These are phyloP conservation scores for Sclerotiophoma versabilis DNA, from an alignment of 2,329 filamentous ascomycete genomes.

Conservation along the genomic window DNA sequence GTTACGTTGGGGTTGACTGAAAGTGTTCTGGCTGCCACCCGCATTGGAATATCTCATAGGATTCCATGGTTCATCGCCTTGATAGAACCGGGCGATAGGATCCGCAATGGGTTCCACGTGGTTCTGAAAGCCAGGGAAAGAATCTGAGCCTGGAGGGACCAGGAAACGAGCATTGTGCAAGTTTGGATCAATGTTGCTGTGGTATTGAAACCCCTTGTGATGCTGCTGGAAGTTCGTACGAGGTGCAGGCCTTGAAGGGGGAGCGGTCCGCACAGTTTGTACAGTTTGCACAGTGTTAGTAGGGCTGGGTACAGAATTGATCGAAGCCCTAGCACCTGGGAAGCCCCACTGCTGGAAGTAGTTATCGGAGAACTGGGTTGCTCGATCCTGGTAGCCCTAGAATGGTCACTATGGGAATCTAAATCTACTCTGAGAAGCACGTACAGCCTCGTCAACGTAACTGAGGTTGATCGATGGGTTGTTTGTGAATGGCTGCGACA, in stretches of 20 bases:
- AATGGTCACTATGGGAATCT: conserved; percentile 10
- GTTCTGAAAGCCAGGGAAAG: neutral
- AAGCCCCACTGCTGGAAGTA: conserved; percentile 29
- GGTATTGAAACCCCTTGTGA: neutral
- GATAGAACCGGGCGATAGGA: conserved; percentile 4
- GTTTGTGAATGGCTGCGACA: conserved; percentile 32
- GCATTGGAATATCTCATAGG: conserved; percentile 1
- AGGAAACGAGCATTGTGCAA: conserved; percentile 14
- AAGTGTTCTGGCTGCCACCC: neutral
- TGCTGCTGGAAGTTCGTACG: conserved; percentile 12
- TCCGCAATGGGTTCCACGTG: conserved; percentile 20
- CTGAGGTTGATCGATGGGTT: conserved; percentile 25
- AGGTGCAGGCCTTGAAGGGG: conserved; percentile 1
- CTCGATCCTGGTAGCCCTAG: conserved; percentile 23
- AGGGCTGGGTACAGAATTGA: conserved; percentile 28
- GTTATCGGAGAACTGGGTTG: conserved; percentile 16
- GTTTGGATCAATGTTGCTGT: neutral
- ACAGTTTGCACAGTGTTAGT: conserved; percentile 12
- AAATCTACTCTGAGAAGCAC: neutral
- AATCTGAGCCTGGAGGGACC: conserved; percentile 25
- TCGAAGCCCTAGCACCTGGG: conserved; percentile 19
- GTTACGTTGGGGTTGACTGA: conserved; percentile 20
- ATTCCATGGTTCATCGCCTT: conserved; percentile 38
- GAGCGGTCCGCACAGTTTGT: neutral
- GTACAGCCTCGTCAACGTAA: conserved; percentile 22